A percentile compares a stretch with the other conserved stretches of the same genome.
Conservation (phyloP, 2,329 filamentous ascomycete species). For the Curvularia hawaiiensis region DNA sequence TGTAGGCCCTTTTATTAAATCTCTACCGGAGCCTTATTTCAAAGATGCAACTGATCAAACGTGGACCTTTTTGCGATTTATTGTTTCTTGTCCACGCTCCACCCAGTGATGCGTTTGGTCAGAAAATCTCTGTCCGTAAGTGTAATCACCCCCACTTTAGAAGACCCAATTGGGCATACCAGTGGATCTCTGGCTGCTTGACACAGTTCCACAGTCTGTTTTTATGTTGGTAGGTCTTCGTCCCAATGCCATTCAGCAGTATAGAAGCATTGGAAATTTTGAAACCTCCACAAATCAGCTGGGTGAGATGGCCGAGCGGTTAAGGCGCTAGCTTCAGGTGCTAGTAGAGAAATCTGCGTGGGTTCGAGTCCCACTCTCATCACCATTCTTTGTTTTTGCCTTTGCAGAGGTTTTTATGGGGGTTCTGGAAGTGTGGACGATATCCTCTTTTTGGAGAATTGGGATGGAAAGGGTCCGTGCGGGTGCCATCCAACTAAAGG, state of each 20-base stretch:
- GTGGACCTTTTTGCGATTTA: too few species aligned
- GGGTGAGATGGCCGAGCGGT: conserved; percentile 43
- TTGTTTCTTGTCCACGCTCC: background rate
- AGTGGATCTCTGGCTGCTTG: background rate
- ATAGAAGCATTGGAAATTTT: background rate
- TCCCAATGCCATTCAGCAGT: background rate
- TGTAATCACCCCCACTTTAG: background rate
- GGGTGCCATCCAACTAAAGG: background rate
- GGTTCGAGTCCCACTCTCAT: conserved; percentile 50
- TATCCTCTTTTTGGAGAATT: background rate
- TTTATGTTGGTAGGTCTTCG: background rate
- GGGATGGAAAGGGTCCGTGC: background rate
- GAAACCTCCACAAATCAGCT: background rate
- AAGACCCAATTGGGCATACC: too few species aligned
- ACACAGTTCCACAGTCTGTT: background rate
- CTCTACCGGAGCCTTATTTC: background rate
- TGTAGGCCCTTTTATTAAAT: background rate
- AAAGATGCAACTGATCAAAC: background rate
- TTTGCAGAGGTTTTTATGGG: background rate
- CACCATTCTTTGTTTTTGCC: conserved; percentile 33
- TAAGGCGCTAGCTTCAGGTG: conserved; percentile 49
- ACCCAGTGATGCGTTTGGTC: background rate
- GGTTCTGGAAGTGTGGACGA: conserved; percentile 1
- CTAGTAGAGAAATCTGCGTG: conserved; percentile 49
- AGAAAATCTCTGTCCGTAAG: background rate